Base-by-base conservation (phyloP, 1,139 yeast genomes). In the Arxiozyma slooffiae region DNA sequence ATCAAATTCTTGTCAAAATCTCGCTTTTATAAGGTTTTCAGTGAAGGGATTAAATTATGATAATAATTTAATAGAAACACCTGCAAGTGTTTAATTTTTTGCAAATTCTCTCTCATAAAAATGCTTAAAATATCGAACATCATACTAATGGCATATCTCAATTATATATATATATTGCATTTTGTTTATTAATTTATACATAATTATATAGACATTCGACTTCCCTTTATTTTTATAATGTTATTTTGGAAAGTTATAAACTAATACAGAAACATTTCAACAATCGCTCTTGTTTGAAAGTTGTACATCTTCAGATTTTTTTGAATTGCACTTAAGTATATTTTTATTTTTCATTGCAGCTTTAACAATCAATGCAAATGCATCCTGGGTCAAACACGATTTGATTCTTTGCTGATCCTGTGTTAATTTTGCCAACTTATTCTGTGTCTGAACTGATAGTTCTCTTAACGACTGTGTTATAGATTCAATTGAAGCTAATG, bases 291-390 rank as follows among this genome's bases (percentile, higher is more conserved):
- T 45, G n/a, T 9, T 44, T 22, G 47, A 41, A 7, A 39, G 16
- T 42, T 34, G 23, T 14, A 26, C 14, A 24, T 24, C 7, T 18
- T 45, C 47, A 16, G 38, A 14, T n/a, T 45, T 42, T 26, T 38
- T 45, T n/a, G 34, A 34, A 34, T 42, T 38, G 14, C 45, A 6
- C 34, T 24, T 40, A 8, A 53, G 82, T 81, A 42, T 71, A 17
- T 85, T 86, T 63, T 80, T 81, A 61, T 84, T 82, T 50, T 80
- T 74, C 30, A 79, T 70, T 0, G 90, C 95, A 1, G 94, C 82
- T 52, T 74, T 75, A 2, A 86, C 95, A 53, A 86, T 78, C 61
- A 82, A 89, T 39, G 81, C 84, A 67, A 86, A 84, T 8, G 86
- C 80, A 55, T 72, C 65, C 22, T 71, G 69, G 14, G 69, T 68